Base-by-base conservation (phyloP, 495 filamentous ascomycete species). In the Gamarada debralockiae region DNA sequence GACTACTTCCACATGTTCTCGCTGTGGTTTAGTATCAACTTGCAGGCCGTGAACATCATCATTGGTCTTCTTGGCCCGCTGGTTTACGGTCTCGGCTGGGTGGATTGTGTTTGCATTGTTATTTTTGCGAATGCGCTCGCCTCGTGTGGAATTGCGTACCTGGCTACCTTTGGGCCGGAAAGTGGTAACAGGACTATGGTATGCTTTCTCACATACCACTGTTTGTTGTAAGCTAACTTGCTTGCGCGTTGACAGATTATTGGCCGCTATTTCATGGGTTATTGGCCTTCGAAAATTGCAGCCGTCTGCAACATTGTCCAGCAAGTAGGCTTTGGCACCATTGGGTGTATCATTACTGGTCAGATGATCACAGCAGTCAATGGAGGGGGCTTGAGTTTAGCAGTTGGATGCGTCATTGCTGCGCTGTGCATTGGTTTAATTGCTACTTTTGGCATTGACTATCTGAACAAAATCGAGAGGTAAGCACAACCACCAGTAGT, bases 311-410 rank as follows among this genome's bases (percentile, higher is more conserved):
- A 89, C 52, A 70, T 90, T 15, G 76, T 89, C 34, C 76, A 87
- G 50, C 78, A 87, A 67, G 66, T 88, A 18, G 86, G 86, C 14
- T 91, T 89, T 54, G 72, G 75, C 38, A 63, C 89, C 65, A 81
- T 90, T 53, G n/a, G n/a, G n/a, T 82, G 77, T 52, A 79, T 90
- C 15, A 77, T 90, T 23, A 78, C 81, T 1, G 87, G 87, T 1
- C 86, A 90, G 62, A 86, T 90, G n/a, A 65, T 91, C 3, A 84
- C 81, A 20, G 85, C 86, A 3, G 82, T 91, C 0, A 82, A 81
- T 2, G 78, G 75, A 10, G 74, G 75, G 25, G 72, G 58, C 51
- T 71, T 91, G 66, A 78, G 78, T 0, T 74, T 89, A 12, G 77
- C 80, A 33, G 86, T 86, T 8, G 87, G 87, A 15, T 85, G 89